phyloP scores from a whole-genome alignment of 2,329 filamentous ascomycete genomes.

The Teratosphaeria viscida region DNA sequence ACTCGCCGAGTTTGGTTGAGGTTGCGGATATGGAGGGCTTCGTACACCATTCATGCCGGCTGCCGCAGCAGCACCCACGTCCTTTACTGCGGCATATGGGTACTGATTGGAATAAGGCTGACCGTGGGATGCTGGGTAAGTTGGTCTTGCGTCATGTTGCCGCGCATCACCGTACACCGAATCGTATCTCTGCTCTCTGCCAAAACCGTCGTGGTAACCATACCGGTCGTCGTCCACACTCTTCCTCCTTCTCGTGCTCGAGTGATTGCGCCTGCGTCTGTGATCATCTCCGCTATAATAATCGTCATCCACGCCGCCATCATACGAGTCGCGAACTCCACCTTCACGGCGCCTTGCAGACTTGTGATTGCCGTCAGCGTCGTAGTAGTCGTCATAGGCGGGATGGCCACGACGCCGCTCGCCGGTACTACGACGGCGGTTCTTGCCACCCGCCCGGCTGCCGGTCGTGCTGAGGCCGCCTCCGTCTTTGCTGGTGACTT shows the following conservation, averaged over 20 bases:
- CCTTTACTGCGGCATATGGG: conserved; percentile 1
- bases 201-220: conserved; percentile 12
- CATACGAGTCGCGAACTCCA: conserved; percentile 9
- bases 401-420: conserved; percentile 1
- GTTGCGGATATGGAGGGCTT: conserved; percentile 3
- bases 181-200: conserved; percentile 7
- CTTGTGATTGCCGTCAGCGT: conserved; percentile 14
- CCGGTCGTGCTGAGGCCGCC: conserved; percentile 6
- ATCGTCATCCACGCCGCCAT: conserved; percentile 14
- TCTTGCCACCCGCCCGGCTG: not conserved
- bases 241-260: conserved; percentile 3
- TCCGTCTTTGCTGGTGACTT: conserved; percentile 3
- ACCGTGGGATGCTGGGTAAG: not conserved
- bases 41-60: conserved; percentile 2
- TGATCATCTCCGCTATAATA: conserved; percentile 16
- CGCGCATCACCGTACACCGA: not conserved
- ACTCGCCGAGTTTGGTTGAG: not conserved
- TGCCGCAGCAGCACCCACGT: conserved; percentile 4
- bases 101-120: not conserved
- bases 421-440: conserved; percentile 14
- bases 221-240: conserved; percentile 14
- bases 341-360: conserved; percentile 3
- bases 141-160: not conserved
- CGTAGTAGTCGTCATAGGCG: conserved; percentile 16
- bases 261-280: conserved; percentile 7